These are phyloP conservation scores for Heterobasidion irregulare DNA, from an alignment of 1,284 basidiomycete genomes.

Conservation along the genomic window DNA sequence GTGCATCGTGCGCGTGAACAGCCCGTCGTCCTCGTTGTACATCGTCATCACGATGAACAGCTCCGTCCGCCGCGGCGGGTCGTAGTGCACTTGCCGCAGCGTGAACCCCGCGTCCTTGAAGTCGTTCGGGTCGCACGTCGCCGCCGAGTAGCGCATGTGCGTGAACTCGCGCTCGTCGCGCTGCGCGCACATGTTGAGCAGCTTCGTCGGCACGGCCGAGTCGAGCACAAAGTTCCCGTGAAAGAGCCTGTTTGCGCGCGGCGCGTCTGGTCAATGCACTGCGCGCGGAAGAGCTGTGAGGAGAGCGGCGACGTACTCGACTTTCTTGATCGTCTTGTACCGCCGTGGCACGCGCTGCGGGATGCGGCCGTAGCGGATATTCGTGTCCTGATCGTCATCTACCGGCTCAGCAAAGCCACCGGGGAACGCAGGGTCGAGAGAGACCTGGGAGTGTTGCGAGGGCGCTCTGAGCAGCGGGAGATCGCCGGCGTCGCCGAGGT, in stretches of 20 bases:
- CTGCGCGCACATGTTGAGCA: slow-evolving; percentile 63
- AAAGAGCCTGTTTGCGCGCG: slow-evolving; percentile 29
- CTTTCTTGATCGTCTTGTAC: slow-evolving; percentile 56
- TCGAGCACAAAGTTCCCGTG: slow-evolving; percentile 86
- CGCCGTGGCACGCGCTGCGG: slow-evolving; percentile 75
- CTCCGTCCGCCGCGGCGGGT: slow-evolving; percentile 68
- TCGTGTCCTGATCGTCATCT: slow-evolving; percentile 35
- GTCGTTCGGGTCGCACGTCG: slow-evolving; percentile 91
- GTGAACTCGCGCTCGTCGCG: slow-evolving; percentile 80
- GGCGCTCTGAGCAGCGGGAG: slow-evolving; percentile 47
- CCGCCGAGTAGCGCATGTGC: slow-evolving; percentile 79
- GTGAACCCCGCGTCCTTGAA: slow-evolving; percentile 81
- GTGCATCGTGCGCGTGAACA: slow-evolving; percentile 92
- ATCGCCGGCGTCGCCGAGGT: slow-evolving; percentile 43
- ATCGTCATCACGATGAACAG: slow-evolving; percentile 94
- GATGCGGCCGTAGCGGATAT: slow-evolving; percentile 77
- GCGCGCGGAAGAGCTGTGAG: neutral
- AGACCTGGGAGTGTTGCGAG: slow-evolving; percentile 24
- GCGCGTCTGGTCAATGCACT: slow-evolving; percentile 31
- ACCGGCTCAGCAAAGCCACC: neutral
- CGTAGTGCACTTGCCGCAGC: slow-evolving; percentile 77
- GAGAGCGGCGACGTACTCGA: slow-evolving; percentile 3
- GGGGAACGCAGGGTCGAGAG: slow-evolving; percentile 17
- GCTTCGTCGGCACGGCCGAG: slow-evolving; percentile 75
- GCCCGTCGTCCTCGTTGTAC: slow-evolving; percentile 92